Base-by-base conservation (phyloP, 1,284 basidiomycete species). In the Coniferiporia sulphurascens region DNA sequence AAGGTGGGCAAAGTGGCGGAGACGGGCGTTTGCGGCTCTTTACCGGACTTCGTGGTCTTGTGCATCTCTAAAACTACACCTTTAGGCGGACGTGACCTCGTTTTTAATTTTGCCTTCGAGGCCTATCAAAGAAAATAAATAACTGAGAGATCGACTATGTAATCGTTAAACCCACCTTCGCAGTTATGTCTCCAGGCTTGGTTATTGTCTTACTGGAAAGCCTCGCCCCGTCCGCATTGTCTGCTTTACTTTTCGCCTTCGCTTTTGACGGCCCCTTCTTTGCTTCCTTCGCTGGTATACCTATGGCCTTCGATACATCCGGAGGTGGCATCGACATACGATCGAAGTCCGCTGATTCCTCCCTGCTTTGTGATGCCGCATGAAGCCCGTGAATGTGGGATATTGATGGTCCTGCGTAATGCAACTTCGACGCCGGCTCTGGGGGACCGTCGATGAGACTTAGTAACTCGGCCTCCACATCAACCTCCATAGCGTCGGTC, bases 381-480 rank as follows among this genome's bases (percentile, higher is more conserved):
- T 9, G 49, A 43, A 17, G 8, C 8, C 22, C 36, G 21, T 38
- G 45, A 44, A 8, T 34, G 44, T 19, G 34, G 19, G 46, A 48
- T 21, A 38, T 46, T 38, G 17, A 50, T 51, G 43, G 44, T 13
- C 46, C 27, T 5, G 5, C 22, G 27, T 53, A 21, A 32, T 51
- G 32, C 4, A 44, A 34, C 8, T 51, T 60, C 4, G 51, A 34
- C 17, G 58, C 51, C 7, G 60, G 59, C 3, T 63, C 64, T 17
- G 66, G 64, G 32, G 70, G 70, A 63, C 84, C 84, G 64, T 83
- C 84, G 46, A 89, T 71, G 19, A 89, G 73, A 65, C 84, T 86
- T 61, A 89, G 74, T 52, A 89, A 69, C 71, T 89, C 87, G 62
- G 86, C 83, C 54, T 89, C 87, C 1, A 89, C 82, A 59, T 89